These are phyloP conservation scores for Furcasterigmium furcatum DNA, from an alignment of 2,329 filamentous ascomycete genomes.

Conservation along the genomic window DNA sequence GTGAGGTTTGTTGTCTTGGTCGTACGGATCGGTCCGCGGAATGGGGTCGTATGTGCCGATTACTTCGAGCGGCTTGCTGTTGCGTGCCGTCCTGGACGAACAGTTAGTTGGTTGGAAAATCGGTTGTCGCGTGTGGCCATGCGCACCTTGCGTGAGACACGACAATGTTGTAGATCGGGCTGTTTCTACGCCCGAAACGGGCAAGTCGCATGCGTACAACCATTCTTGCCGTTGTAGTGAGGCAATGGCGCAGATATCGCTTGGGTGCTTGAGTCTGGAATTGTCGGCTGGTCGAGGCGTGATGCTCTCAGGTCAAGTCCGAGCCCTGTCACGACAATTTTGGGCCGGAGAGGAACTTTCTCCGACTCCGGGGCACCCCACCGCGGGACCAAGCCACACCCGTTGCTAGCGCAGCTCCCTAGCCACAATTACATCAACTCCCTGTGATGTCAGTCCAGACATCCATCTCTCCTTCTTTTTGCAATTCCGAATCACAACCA, in stretches of 20 bases:
- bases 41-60: slow-evolving; percentile 75
- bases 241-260: too few relatives aligned
- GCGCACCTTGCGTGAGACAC: slow-evolving; percentile 84
- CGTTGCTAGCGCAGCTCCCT: too few relatives aligned
- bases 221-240: slow-evolving; percentile 48
- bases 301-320: too few relatives aligned
- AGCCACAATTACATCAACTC: too few relatives aligned
- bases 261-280: too few relatives aligned
- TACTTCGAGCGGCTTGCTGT: slow-evolving; percentile 89
- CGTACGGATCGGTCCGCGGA: slow-evolving; percentile 60
- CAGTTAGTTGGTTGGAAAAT: neutral
- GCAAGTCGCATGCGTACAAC: slow-evolving; percentile 91
- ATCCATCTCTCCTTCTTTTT: too few relatives aligned
- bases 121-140: too few relatives aligned
- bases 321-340: neutral
- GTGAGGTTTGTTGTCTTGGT: slow-evolving; percentile 63
- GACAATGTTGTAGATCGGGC: slow-evolving; percentile 97
- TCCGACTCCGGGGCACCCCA: neutral
- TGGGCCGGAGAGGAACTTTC: neutral
- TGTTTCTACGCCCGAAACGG: slow-evolving; percentile 83
- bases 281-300: too few relatives aligned
- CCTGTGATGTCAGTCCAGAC: too few relatives aligned
- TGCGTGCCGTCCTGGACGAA: slow-evolving; percentile 70
- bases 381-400: too few relatives aligned
- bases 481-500: too few relatives aligned